Base-by-base conservation (phyloP, 495 filamentous ascomycete species). In the Cercophora sp. region DNA sequence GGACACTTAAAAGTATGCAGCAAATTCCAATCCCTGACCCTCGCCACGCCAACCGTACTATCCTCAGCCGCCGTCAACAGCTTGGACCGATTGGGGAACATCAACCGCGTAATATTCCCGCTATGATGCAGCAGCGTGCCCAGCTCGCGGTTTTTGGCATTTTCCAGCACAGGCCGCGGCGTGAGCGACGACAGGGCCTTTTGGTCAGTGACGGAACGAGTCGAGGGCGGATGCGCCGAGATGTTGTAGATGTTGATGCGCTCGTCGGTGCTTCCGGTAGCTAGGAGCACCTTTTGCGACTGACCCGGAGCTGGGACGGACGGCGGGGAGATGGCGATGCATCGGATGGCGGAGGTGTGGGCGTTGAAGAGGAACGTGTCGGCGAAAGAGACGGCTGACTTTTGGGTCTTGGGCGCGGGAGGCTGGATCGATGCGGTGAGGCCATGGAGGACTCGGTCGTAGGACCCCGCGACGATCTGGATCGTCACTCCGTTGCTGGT, bases 331-430 rank as follows among this genome's bases (percentile, higher is more conserved):
- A 98, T 69, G 13, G 91, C 89, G 22, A 99, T 78, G 62, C 88
- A 92, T 60, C 90, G 85, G 67, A 99, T 91, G 25, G 94, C 81
- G 22, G 91, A 91, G 41, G 81, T 76, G 73, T 99, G 93, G 20
- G 94, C 90, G 67, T 88, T 85, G 78, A 99, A 96, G 48, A 99
- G 81, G 72, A 99, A 99, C 5, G 86, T 91, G 69, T 99, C 93
- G 53, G 87, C 78, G 65, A 96, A 97, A 61, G 85, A 70, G 58
- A 85, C 77, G 40, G 53, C 35, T 25, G 36, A 23, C 15, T 27
- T n/a, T 27, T 45, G 35, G 25, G 48, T 55, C 44, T 59, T 54
- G 32, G 45, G 32, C 18, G 67, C 63, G 8, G 60, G 56, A 6
- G 48, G 52, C 2, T 77, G 74, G 46, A 96, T 74, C 0, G 81